Evolutionary conservation across 805 yeast species (phyloP), one percentile per base, ranked within the genome.

Genomic region (Huiozyma sinensis): DNA sequence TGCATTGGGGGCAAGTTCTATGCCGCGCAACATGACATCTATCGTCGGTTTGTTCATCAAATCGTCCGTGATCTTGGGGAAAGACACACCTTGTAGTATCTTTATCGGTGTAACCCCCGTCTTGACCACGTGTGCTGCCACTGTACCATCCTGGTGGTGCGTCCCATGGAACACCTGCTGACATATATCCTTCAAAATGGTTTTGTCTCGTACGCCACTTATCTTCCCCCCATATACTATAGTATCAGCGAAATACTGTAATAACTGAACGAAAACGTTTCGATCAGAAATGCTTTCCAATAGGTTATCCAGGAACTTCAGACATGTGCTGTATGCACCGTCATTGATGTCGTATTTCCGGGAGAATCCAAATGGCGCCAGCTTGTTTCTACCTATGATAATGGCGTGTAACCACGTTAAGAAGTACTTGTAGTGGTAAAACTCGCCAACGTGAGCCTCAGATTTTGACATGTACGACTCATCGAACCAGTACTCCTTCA

Each of bases 371-470:
- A 74, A 56, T 0, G 90, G 87, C 1, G 69, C 70, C 49, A 71
- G 81, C 39, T 82, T 66, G 41, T 75, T 58, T 43, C 85, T 61
- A 47, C 79, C 87, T 33, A 69, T 69, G 3, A 86, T 55, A 0
- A 82, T 55, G 0, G 83, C 70, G 55, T 85, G 94, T 48, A 73
- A 72, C 95, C 95, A 85, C 0, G 77, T 68, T 5, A 83, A 50
- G 28, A 81, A 58, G 50, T 81, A 76, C 47, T 64, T 69, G 3
- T 81, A 51, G 42, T 75, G 71, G 2, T 62, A 58, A 39, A 29
- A 40, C 31, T 34, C 24, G 30, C 40, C 24, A 9, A 32, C 39
- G 6, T 31, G 13, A 1, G 27, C 12, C 7, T 9, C 10, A 28
- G 32, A 10, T 34, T 71, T 63, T 46, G 77, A 81, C 6, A n/a